Evolutionary conservation across 345 rosid genomes (phyloP).

Genomic region (Aquilaria malaccensis): DNA sequence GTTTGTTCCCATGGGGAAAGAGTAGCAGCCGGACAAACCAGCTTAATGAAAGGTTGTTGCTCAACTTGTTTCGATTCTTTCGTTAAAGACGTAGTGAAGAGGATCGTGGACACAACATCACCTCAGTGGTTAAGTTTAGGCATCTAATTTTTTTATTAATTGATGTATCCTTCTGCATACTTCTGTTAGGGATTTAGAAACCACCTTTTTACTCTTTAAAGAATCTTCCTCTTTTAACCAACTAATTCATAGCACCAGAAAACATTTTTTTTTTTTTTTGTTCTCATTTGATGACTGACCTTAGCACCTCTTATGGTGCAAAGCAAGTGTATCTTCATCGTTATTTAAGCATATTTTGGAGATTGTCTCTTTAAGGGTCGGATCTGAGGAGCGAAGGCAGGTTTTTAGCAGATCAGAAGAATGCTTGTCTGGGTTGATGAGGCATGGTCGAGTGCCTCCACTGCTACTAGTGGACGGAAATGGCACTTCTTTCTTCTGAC

Average conservation of each 20-base stretch:
- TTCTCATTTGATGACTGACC: slow-evolving; percentile 21
- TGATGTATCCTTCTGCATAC: slow-evolving; percentile 13
- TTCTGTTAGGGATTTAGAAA: slow-evolving; percentile 24
- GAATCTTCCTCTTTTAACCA: slow-evolving; percentile 24
- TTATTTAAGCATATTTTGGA: background rate
- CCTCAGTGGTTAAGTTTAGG: slow-evolving; percentile 83
- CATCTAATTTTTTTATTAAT: slow-evolving; percentile 30
- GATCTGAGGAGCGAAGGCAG: too few species aligned
- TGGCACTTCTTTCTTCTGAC: too few species aligned
- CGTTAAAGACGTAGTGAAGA: slow-evolving; percentile 75
- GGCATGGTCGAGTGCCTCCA: too few species aligned
- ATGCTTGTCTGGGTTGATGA: too few species aligned
- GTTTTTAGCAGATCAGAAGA: too few species aligned
- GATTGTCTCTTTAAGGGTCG: background rate
- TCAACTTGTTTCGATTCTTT: slow-evolving; percentile 78
- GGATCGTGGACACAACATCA: slow-evolving; percentile 60
- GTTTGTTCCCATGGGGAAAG: slow-evolving; percentile 49
- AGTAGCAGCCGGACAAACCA: slow-evolving; percentile 40
- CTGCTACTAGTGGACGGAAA: too few species aligned
- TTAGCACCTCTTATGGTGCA: slow-evolving; percentile 18
- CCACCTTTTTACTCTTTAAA: slow-evolving; percentile 13
- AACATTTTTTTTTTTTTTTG: slow-evolving; percentile 24
- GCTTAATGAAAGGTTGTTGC: slow-evolving; percentile 79
- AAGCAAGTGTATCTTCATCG: slow-evolving; percentile 7
- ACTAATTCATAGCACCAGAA: slow-evolving; percentile 23